Conservation (phyloP, 805 yeast species). For the Naumovozyma dairenensis region DNA sequence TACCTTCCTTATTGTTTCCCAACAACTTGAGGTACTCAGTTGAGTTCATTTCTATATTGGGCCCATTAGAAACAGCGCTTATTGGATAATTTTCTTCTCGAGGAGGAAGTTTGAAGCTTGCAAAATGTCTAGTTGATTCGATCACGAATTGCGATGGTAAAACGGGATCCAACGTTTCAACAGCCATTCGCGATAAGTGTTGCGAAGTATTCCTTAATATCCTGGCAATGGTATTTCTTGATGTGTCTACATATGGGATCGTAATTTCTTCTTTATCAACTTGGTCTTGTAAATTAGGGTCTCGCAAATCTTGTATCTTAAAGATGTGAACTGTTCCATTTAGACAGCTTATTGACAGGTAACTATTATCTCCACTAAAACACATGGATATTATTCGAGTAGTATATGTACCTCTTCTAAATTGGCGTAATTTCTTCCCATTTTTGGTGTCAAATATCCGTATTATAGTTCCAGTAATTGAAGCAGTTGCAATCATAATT, state of each 20-base stretch:
- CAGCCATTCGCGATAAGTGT: constrained; percentile 66
- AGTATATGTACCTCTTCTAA: constrained; percentile 72
- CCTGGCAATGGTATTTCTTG: constrained; percentile 64
- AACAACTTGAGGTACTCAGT: constrained; percentile 25
- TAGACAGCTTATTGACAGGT: constrained; percentile 75
- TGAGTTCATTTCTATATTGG: constrained; percentile 24
- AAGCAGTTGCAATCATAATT: constrained; percentile 57
- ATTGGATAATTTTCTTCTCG: constrained; percentile 12
- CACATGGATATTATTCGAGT: constrained; percentile 68
- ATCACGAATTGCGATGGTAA: constrained; percentile 76
- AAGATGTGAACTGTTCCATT: constrained; percentile 92
- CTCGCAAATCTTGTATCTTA: too few relatives aligned
- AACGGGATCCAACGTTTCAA: constrained; percentile 84
- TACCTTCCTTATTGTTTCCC: constrained; percentile 6
- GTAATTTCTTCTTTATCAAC: constrained; percentile 37
- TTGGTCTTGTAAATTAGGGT: neutral
- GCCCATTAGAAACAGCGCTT: constrained; percentile 27
- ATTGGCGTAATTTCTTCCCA: constrained; percentile 56
- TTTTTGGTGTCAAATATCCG: constrained; percentile 56
- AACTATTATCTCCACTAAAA: constrained; percentile 60
- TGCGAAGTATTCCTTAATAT: constrained; percentile 72
- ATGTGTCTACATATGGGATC: constrained; percentile 62
- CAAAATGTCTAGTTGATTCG: constrained; percentile 90
- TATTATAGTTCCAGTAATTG: constrained; percentile 69
- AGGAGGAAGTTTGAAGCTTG: constrained; percentile 67